Conservation (phyloP, 805 yeast genomes). For the Candida maris region DNA sequence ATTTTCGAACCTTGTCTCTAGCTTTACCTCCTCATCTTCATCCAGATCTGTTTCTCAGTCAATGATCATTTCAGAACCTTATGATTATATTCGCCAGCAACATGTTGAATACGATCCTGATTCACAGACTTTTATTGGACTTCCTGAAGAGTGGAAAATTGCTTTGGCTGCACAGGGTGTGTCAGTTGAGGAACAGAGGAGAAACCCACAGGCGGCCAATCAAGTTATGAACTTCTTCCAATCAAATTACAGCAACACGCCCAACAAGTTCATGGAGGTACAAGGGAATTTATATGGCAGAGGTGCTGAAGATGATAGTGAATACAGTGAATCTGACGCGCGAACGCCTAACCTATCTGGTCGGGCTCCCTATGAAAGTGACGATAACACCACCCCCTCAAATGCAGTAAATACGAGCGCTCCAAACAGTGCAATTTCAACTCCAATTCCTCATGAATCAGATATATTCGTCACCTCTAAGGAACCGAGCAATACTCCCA, state of each 20-base stretch:
- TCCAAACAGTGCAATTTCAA: slow-evolving; percentile 1
- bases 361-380: slow-evolving; percentile 12
- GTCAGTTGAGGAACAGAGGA: slow-evolving; percentile 80
- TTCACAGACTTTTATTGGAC: slow-evolving; percentile 84
- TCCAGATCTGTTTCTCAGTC: slow-evolving; percentile 16
- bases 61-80: slow-evolving; percentile 81
- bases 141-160: slow-evolving; percentile 91
- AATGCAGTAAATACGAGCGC: slow-evolving; percentile 11
- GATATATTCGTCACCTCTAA: slow-evolving; percentile 6
- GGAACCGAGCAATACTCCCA: neutral
- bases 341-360: slow-evolving; percentile 16
- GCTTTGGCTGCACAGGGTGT: slow-evolving; percentile 83
- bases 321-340: slow-evolving; percentile 15
- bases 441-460: slow-evolving; percentile 10
- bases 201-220: slow-evolving; percentile 85
- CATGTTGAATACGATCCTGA: slow-evolving; percentile 88
- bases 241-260: slow-evolving; percentile 22
- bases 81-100: slow-evolving; percentile 83
- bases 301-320: slow-evolving; percentile 21
- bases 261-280: slow-evolving; percentile 30
- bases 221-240: slow-evolving; percentile 30
- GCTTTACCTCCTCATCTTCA: slow-evolving; percentile 11
- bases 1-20: slow-evolving; percentile 41
- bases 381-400: slow-evolving; percentile 10
- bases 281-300: slow-evolving; percentile 17